Conservation (phyloP, 164 flowering plant genomes). For the Taxillus chinensis region DNA sequence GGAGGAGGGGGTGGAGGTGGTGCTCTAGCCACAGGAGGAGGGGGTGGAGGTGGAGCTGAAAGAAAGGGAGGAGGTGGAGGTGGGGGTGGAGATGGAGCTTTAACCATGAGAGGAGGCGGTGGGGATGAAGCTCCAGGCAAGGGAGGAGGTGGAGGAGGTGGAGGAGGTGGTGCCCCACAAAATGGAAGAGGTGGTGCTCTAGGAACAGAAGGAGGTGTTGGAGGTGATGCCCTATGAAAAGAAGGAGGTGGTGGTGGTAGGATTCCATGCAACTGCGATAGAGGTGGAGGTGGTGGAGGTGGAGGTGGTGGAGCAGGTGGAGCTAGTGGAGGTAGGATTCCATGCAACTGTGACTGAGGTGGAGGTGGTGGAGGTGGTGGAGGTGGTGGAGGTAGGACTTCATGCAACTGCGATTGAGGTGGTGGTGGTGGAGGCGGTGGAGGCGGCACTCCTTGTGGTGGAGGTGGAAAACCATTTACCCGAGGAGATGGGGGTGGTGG, state of each 20-base stretch:
- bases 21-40: conserved; percentile 21
- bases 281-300: conserved; percentile 10
- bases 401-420: conserved; percentile 1
- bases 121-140: conserved; percentile 10
- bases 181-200: conserved; percentile 5
- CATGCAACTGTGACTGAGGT: conserved; percentile 1
- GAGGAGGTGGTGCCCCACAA: conserved; percentile 9
- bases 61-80: conserved; percentile 19
- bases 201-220: background rate
- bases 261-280: background rate
- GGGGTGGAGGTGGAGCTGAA: conserved; percentile 29
- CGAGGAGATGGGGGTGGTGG: conserved; percentile 12
- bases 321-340: conserved; percentile 7
- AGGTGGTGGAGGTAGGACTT: conserved; percentile 23
- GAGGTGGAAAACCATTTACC: conserved; percentile 16
- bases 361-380: conserved; percentile 26
- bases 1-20: conserved; percentile 40
- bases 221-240: background rate
- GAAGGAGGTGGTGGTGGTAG: conserved; percentile 9
- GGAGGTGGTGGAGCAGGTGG: conserved; percentile 12
- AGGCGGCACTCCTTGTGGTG: conserved; percentile 24
- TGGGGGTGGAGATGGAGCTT: conserved; percentile 20
- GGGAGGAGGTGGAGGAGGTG: conserved; percentile 22
- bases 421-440: conserved; percentile 21
- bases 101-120: background rate